A percentile compares a stretch with the other conserved stretches of the same genome.
Evolutionary conservation across 2,329 filamentous ascomycete species (phyloP).

Genomic region (Apiospora hydei): DNA sequence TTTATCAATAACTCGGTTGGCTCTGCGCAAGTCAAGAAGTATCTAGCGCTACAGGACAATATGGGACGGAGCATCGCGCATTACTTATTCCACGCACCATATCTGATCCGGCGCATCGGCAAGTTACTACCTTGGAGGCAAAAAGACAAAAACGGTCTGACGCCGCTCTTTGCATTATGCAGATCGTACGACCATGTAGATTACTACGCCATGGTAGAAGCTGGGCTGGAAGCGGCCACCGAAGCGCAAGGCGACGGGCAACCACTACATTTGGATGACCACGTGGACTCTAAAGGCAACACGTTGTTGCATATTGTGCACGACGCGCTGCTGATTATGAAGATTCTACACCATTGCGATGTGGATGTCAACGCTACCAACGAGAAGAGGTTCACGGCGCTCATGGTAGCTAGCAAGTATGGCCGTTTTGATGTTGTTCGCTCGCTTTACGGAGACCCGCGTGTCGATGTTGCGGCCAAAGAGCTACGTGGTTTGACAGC

Average conservation of each 20-base stretch:
- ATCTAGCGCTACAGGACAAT: constrained; percentile 79
- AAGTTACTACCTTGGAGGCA: constrained; percentile 84
- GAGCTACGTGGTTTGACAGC: constrained; percentile 90
- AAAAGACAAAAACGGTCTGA: constrained; percentile 95
- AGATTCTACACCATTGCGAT: constrained; percentile 84
- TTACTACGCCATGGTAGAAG: constrained; percentile 87
- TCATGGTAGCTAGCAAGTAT: constrained; percentile 99
- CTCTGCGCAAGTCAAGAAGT: constrained; percentile 65
- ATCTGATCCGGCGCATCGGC: constrained; percentile 79
- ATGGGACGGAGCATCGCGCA: constrained; percentile 92
- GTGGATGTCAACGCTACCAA: constrained; percentile 97
- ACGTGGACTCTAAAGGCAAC: constrained; percentile 92
- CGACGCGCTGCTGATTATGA: constrained; percentile 77
- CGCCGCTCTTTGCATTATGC: constrained; percentile 94
- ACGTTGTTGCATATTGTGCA: constrained; percentile 96
- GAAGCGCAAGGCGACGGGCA: constrained; percentile 77
- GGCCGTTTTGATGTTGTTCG: constrained; percentile 93
- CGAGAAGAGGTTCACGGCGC: constrained; percentile 90
- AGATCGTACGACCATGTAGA: constrained; percentile 92
- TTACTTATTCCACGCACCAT: constrained; percentile 91
- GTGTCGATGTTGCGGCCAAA: constrained; percentile 84
- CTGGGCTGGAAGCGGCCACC: constrained; percentile 78
- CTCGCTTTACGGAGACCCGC: constrained; percentile 83
- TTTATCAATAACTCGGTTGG: constrained; percentile 68
- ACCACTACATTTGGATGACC: constrained; percentile 89